Conservation (phyloP, 352 stramenopile species). For the Globisporangium ultimum region DNA sequence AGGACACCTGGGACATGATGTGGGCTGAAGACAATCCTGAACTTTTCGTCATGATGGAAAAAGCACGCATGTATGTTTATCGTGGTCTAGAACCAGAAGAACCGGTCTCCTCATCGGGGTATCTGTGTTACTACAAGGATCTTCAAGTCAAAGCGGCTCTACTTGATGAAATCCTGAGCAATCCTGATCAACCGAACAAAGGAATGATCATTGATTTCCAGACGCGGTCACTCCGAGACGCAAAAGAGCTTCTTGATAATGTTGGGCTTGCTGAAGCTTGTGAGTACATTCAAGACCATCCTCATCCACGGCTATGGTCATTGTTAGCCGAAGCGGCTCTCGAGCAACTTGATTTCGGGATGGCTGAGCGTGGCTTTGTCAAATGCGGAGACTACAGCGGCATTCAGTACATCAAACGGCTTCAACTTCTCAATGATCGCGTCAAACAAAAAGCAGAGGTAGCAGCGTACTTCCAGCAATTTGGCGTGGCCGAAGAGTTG, state of each 20-base stretch:
- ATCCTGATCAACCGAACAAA: constrained; percentile 74
- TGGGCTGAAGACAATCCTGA: constrained; percentile 92
- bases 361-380: constrained; percentile 91
- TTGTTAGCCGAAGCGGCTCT: constrained; percentile 87
- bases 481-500: constrained; percentile 89
- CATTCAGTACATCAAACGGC: constrained; percentile 91
- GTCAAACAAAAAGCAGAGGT: constrained; percentile 92
- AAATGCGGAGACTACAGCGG: constrained; percentile 90
- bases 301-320: constrained; percentile 85
- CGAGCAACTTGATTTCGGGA: constrained; percentile 88
- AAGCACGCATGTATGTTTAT: constrained; percentile 90
- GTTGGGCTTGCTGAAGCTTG: constrained; percentile 74
- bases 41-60: constrained; percentile 92
- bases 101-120: constrained; percentile 85
- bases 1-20: constrained; percentile 90
- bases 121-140: constrained; percentile 88
- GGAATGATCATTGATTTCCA: constrained; percentile 87
- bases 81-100: constrained; percentile 84
- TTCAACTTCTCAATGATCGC: constrained; percentile 86
- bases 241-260: constrained; percentile 83
- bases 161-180: constrained; percentile 84
- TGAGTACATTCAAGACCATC: constrained; percentile 83
- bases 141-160: constrained; percentile 83
- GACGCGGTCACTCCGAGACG: constrained; percentile 83
- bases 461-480: constrained; percentile 87